These are phyloP conservation scores for Hymenoscyphus albidus DNA, from an alignment of 2,329 filamentous ascomycete species.

Conservation along the genomic window DNA sequence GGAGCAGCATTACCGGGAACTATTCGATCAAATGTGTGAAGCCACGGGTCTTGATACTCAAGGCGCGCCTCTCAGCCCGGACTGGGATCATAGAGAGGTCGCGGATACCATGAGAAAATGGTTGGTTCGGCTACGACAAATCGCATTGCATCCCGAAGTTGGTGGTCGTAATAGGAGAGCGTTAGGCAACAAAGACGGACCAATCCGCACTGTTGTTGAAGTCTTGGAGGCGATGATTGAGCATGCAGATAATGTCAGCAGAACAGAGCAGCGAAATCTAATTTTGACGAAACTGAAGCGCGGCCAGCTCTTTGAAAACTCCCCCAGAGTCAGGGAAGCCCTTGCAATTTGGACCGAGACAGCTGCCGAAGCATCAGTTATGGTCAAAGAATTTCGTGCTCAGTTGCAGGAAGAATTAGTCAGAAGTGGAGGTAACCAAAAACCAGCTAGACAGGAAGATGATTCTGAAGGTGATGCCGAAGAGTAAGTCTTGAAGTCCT, in stretches of 20 bases:
- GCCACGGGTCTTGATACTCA: slow-evolving; percentile 61
- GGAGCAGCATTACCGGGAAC: slow-evolving; percentile 77
- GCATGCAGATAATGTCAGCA: slow-evolving; percentile 65
- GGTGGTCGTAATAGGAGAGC: slow-evolving; percentile 62
- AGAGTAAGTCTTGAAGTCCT: slow-evolving; percentile 30
- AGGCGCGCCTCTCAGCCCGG: slow-evolving; percentile 60
- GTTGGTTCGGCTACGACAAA: slow-evolving; percentile 74
- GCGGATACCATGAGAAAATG: slow-evolving; percentile 73
- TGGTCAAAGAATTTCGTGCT: slow-evolving; percentile 61
- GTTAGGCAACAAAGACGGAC: slow-evolving; percentile 58
- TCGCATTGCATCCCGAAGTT: slow-evolving; percentile 81
- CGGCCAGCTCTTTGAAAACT: slow-evolving; percentile 78
- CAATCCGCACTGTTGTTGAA: slow-evolving; percentile 77
- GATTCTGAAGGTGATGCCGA: slow-evolving; percentile 24
- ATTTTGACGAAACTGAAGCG: slow-evolving; percentile 61
- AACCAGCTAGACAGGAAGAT: slow-evolving; percentile 28
- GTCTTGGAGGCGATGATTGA: slow-evolving; percentile 91
- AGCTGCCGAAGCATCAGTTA: slow-evolving; percentile 43
- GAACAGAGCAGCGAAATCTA: slow-evolving; percentile 64
- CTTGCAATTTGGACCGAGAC: slow-evolving; percentile 65
- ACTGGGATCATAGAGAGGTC: slow-evolving; percentile 62
- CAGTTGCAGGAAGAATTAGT: slow-evolving; percentile 53
- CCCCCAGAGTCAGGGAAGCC: slow-evolving; percentile 62
- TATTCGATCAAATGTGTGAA: slow-evolving; percentile 73
- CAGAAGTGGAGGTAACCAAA: slow-evolving; percentile 9